Evolutionary conservation across 257 asterid species (phyloP), one percentile per base, ranked within the genome.

Genomic region (Solanum pinnatisectum): DNA sequence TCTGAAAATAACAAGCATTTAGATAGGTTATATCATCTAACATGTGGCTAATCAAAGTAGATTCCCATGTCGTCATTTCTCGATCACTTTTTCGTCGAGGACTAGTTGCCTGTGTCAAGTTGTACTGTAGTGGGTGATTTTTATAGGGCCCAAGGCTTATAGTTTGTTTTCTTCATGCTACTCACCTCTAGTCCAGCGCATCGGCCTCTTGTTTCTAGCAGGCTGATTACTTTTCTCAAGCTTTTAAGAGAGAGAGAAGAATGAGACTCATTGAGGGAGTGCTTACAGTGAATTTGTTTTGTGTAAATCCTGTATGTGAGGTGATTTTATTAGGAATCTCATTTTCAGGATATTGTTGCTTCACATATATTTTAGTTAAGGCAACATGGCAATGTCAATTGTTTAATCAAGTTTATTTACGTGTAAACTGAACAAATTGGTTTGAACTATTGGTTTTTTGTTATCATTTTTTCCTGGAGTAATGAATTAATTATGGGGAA

Each of bases 21-120:
- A 86, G 39, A 33, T 73, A 86, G 88, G 49, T 72, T 86, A 36
- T 86, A 14, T 35, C 35, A 3, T 73, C 85, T 86, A 86, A 86
- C 85, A 42, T 63, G 87, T 87, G 89, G 84, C 67, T 83, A 63
- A 40, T 83, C 46, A 12, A 63, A 78, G 14, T 59, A 14, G 46
- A 56, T 56, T 72, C 42, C 30, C 85, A 44, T 40, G 90, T 87
- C 84, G 60, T 71, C 71, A 27, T 91, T 92, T 87, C 88, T 52
- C 56, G 89, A 60, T 91, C 33, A 67, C 46, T 90, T 91, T 84
- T 42, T 84, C 12, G 52, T 85, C 84, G 89, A 90, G 90, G 91
- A 86, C 77, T 82, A 68, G 36, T 65, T 85, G 83, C 84, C 88
- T 79, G 46, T 68, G 89, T 76, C 46, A 52, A 82, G 84, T 81